Evolutionary conservation across 202 grass and related monocot genomes (phyloP).

Genomic region (Hordeum pubiflorum): DNA sequence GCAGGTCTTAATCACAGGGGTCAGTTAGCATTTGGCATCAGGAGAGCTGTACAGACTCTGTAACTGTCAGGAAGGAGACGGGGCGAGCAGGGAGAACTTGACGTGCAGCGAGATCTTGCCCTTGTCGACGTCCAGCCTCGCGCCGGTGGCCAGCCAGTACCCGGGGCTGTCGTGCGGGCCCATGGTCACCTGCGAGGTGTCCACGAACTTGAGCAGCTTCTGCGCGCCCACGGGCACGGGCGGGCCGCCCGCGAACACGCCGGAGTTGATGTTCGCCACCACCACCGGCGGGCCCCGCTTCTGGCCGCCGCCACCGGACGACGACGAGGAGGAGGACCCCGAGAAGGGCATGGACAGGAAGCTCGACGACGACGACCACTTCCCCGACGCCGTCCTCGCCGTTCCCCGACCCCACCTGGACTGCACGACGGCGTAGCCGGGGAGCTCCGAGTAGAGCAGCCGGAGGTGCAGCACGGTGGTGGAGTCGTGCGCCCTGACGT

Average conservation of each 20-base stretch:
- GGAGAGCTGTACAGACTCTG: neutral
- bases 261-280: constrained; percentile 58
- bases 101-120: constrained; percentile 80
- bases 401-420: constrained; percentile 58
- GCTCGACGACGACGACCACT: constrained; percentile 22
- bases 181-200: constrained; percentile 76
- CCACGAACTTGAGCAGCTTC: constrained; percentile 72
- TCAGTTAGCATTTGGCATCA: neutral
- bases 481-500: constrained; percentile 39
- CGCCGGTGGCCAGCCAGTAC: constrained; percentile 82
- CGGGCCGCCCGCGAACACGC: constrained; percentile 46
- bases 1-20: neutral
- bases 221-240: constrained; percentile 56
- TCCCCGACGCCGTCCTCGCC: constrained; percentile 22
- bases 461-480: constrained; percentile 58
- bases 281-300: neutral
- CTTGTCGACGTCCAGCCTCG: constrained; percentile 76
- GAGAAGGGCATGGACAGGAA: neutral
- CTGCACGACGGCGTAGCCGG: constrained; percentile 48
- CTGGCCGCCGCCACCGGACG: neutral
- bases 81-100: constrained; percentile 82
- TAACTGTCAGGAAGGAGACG: constrained; percentile 25
- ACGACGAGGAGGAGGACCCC: constrained; percentile 25
- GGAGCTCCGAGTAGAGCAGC: constrained; percentile 67
- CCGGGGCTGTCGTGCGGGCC: constrained; percentile 81